Percentiles rank a stretch among this genome's conserved stretches.
Conservation (phyloP, 139 green algal genomes). For the Chlorokybus atmophyticus region DNA sequence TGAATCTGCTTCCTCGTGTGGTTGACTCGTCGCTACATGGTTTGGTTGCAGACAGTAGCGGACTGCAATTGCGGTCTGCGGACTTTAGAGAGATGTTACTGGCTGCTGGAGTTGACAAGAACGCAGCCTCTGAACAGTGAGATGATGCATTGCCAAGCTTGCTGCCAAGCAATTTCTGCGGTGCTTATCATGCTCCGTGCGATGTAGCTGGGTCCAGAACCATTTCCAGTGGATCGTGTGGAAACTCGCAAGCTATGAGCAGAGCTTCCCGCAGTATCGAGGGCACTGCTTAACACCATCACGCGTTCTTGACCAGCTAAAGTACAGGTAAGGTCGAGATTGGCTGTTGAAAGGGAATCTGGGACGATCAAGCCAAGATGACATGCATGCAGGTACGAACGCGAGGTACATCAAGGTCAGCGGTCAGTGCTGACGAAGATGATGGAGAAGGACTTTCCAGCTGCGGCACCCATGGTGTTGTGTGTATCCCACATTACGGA, state of each 20-base stretch:
- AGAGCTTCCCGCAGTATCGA: slow-evolving; percentile 10
- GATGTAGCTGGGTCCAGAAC: slow-evolving; percentile 21
- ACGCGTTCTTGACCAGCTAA: slow-evolving; percentile 21
- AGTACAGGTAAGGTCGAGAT: slow-evolving; percentile 18
- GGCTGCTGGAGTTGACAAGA: no score
- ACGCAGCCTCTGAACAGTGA: no score
- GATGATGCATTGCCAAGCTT: no score
- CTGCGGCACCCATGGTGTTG: neutral
- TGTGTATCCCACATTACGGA: no score
- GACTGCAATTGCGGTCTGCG: no score
- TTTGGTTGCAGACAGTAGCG: no score
- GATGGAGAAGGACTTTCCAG: neutral
- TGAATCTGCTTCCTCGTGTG: no score
- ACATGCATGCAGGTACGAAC: slow-evolving; percentile 2
- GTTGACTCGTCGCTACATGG: no score
- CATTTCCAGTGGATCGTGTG: slow-evolving; percentile 27
- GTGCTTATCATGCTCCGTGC: no score
- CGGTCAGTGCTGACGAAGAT: slow-evolving; percentile 3
- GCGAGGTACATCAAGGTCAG: neutral
- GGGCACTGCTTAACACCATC: slow-evolving; percentile 4
- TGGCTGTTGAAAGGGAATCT: neutral
- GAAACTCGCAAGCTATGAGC: slow-evolving; percentile 28
- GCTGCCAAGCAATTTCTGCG: no score
- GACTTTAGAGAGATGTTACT: no score
- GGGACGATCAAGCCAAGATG: neutral